phyloP scores from a whole-genome alignment of 179 eudicot species.

The Beta lomatogona region DNA sequence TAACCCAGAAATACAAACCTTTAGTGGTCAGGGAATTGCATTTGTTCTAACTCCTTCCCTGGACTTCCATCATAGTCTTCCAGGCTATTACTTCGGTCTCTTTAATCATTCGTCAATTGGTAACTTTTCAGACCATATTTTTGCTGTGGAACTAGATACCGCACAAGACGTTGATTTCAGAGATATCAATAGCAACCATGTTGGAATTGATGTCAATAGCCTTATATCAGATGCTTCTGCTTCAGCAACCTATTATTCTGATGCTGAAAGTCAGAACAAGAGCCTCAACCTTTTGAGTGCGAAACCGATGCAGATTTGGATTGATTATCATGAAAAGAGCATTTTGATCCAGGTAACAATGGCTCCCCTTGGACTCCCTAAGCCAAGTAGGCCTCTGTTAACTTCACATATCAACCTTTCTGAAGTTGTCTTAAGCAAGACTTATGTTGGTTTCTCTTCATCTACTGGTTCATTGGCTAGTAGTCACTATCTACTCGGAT shows the following conservation, averaged over 20 bases:
- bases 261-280: background rate
- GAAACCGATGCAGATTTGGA: slow-evolving; percentile 40
- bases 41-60: slow-evolving; percentile 29
- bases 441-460: slow-evolving; percentile 42
- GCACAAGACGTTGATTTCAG: background rate
- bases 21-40: slow-evolving; percentile 35
- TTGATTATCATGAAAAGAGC: slow-evolving; percentile 33
- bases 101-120: slow-evolving; percentile 20
- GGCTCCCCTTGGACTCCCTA: slow-evolving; percentile 27
- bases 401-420: slow-evolving; percentile 30
- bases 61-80: slow-evolving; percentile 7
- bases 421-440: slow-evolving; percentile 10
- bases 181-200: slow-evolving; percentile 37
- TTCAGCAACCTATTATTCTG: slow-evolving; percentile 21
- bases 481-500: slow-evolving; percentile 36
- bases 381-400: slow-evolving; percentile 28
- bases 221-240: slow-evolving; percentile 21
- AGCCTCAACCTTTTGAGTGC: slow-evolving; percentile 28
- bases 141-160: slow-evolving; percentile 39
- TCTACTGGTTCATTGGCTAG: slow-evolving; percentile 21
- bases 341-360: slow-evolving; percentile 29
- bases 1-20: background rate
- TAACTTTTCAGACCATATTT: slow-evolving; percentile 24
- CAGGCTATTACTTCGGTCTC: slow-evolving; percentile 29
- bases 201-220: slow-evolving; percentile 35